Evolutionary conservation across 371 early-diverging fungal genomes (phyloP).

Genomic region (Mortierella sp.): DNA sequence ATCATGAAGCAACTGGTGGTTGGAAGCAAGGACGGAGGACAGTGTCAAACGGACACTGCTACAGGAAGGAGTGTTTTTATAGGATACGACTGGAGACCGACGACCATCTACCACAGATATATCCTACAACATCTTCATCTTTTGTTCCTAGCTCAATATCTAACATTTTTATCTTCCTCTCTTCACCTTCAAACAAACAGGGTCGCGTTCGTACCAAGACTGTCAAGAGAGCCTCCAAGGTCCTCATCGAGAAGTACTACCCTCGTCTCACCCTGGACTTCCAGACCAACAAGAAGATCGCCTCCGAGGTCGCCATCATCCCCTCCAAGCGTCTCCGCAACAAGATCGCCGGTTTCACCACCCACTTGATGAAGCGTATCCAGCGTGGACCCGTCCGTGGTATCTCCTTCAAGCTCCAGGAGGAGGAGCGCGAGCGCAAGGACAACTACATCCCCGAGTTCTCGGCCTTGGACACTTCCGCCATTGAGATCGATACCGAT

Average conservation of each 20-base stretch:
- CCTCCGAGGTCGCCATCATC: slow-evolving; percentile 98
- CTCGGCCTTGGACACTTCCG: slow-evolving; percentile 96
- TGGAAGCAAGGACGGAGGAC: neutral
- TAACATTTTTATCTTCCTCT: neutral
- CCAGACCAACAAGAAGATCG: slow-evolving; percentile 99
- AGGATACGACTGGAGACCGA: neutral
- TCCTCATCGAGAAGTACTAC: slow-evolving; percentile 99
- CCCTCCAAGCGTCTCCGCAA: slow-evolving; percentile 99
- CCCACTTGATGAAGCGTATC: slow-evolving; percentile 99
- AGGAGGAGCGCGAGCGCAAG: slow-evolving; percentile 99
- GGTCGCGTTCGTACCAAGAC: slow-evolving; percentile 87
- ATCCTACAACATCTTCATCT: neutral
- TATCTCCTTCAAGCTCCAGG: slow-evolving; percentile 99
- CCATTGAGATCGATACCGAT: slow-evolving; percentile 97
- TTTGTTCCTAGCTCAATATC: neutral
- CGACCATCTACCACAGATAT: neutral
- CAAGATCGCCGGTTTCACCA: slow-evolving; percentile 99
- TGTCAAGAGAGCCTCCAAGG: slow-evolving; percentile 99
- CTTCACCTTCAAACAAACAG: slow-evolving; percentile 15
- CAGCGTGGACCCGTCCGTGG: slow-evolving; percentile 99
- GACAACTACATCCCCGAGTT: slow-evolving; percentile 99
- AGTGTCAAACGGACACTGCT: neutral
- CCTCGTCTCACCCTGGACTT: slow-evolving; percentile 99
- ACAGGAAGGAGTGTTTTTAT: neutral
- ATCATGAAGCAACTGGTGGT: neutral